Conservation (phyloP, 1,284 basidiomycete genomes). For the Afroboletus lepidellus region DNA sequence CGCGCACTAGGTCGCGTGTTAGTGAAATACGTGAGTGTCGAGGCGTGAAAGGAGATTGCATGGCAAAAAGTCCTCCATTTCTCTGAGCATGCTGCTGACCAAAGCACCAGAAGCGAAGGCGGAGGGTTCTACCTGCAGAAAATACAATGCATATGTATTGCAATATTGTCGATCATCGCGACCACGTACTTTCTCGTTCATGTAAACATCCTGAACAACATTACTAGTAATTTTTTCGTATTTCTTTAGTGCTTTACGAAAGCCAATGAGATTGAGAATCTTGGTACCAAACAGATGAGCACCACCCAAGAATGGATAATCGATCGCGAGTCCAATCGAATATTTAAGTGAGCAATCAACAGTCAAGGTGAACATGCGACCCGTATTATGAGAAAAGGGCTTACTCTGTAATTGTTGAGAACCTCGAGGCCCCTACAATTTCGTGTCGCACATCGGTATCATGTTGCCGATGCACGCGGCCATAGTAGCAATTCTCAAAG, state of each 20-base stretch:
- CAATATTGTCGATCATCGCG: neutral
- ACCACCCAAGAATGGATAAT: neutral
- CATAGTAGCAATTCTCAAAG: too few relatives aligned
- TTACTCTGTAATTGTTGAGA: slow-evolving; percentile 83
- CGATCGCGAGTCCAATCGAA: neutral
- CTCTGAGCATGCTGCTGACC: slow-evolving; percentile 67
- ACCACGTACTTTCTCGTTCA: slow-evolving; percentile 60
- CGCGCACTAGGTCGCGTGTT: slow-evolving; percentile 55
- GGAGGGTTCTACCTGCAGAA: slow-evolving; percentile 56
- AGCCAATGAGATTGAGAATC: slow-evolving; percentile 87
- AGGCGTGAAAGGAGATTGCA: slow-evolving; percentile 45
- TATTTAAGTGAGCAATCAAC: neutral
- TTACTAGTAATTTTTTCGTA: slow-evolving; percentile 86
- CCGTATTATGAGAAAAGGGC: slow-evolving; percentile 23
- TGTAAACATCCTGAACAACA: slow-evolving; percentile 67
- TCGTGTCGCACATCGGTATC: slow-evolving; percentile 16
- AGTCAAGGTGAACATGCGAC: slow-evolving; percentile 9
- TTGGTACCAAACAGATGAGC: slow-evolving; percentile 29
- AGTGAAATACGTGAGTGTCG: neutral
- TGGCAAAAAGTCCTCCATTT: slow-evolving; percentile 76
- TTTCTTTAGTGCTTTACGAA: slow-evolving; percentile 91
- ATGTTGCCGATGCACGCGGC: neutral
- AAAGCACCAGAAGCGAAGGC: slow-evolving; percentile 60
- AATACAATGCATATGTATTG: neutral
- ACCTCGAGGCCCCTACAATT: slow-evolving; percentile 64